Evolutionary conservation across 495 filamentous ascomycete species (phyloP).

Genomic region (Penicillium canescens): DNA sequence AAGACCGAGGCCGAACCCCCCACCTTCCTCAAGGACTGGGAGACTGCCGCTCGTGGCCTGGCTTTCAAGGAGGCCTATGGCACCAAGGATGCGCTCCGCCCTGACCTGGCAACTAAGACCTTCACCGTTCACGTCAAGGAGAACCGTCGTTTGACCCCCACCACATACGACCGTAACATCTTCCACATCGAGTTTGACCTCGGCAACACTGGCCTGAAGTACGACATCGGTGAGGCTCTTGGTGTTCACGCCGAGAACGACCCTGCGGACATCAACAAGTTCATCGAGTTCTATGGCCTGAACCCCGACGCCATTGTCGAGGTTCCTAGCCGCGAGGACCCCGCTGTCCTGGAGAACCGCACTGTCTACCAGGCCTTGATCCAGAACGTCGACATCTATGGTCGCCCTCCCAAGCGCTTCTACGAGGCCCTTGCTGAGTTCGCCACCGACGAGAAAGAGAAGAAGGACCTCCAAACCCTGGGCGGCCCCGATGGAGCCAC

Average conservation of each 20-base stretch:
- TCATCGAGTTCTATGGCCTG: constrained; percentile 87
- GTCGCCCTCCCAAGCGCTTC: constrained; percentile 94
- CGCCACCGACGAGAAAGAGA: constrained; percentile 78
- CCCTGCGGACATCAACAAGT: constrained; percentile 70
- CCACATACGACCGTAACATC: constrained; percentile 93
- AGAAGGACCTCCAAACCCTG: constrained; percentile 73
- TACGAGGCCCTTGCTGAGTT: constrained; percentile 91
- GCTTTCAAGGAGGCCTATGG: constrained; percentile 93
- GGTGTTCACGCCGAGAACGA: constrained; percentile 96
- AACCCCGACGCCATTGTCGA: constrained; percentile 82
- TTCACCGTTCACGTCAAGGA: constrained; percentile 88
- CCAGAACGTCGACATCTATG: constrained; percentile 96
- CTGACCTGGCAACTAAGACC: constrained; percentile 83
- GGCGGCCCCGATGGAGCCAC: constrained; percentile 80
- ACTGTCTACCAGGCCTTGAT: constrained; percentile 91
- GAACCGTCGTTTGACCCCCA: constrained; percentile 87
- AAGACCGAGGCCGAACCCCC: constrained; percentile 71
- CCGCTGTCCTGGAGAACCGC: constrained; percentile 75
- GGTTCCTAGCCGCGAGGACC: constrained; percentile 83
- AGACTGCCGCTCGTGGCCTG: constrained; percentile 80
- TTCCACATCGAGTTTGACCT: constrained; percentile 99
- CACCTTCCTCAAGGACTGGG: constrained; percentile 69
- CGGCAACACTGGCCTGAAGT: constrained; percentile 83
- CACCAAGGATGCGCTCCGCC: constrained; percentile 71
- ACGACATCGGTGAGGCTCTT: constrained; percentile 97